A percentile compares a stretch with the other conserved stretches of the same genome.
Evolutionary conservation across 2,329 filamentous ascomycete species (phyloP).

Genomic region (Fusarium stilboides): DNA sequence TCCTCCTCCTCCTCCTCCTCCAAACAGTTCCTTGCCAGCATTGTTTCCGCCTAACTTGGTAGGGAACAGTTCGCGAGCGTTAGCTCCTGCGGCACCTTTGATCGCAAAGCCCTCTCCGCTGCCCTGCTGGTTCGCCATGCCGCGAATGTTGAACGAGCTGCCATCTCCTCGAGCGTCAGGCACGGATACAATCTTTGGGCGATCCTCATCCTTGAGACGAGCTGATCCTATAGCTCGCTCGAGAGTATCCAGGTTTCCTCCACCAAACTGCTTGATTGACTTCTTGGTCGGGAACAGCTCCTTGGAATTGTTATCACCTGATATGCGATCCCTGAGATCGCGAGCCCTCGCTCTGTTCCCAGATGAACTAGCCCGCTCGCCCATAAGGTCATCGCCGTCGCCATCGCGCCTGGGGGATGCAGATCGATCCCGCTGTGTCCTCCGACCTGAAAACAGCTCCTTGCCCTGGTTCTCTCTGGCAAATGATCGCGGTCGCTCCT

Average conservation of each 20-base stretch:
- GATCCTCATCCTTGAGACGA: constrained; percentile 56
- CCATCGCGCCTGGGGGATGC: constrained; percentile 65
- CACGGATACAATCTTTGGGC: constrained; percentile 72
- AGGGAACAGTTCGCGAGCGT: constrained; percentile 78
- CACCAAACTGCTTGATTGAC: constrained; percentile 43
- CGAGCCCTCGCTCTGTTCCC: constrained; percentile 55
- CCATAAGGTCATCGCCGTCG: constrained; percentile 60
- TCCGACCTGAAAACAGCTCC: constrained; percentile 73
- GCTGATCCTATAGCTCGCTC: constrained; percentile 59
- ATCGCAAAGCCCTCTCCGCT: constrained; percentile 72
- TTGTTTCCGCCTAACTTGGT: constrained; percentile 71
- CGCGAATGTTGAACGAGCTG: constrained; percentile 72
- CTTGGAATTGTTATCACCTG: constrained; percentile 52
- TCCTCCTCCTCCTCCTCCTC: constrained; percentile 60
- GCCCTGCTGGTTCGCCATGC: constrained; percentile 65
- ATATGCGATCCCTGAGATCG: constrained; percentile 54
- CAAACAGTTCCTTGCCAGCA: constrained; percentile 78
- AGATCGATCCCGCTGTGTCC: constrained; percentile 62
- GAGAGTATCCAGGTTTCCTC: constrained; percentile 57
- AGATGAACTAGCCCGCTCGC: constrained; percentile 51
- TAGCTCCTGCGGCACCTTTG: constrained; percentile 68
- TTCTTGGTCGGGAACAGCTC: constrained; percentile 59
- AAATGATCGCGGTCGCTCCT: constrained; percentile 51
- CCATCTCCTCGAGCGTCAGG: constrained; percentile 59
- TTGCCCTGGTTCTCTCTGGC: constrained; percentile 64